These are phyloP conservation scores for Hondaea fermentalgiana DNA, from an alignment of 108 stramenopile species.

Conservation along the genomic window DNA sequence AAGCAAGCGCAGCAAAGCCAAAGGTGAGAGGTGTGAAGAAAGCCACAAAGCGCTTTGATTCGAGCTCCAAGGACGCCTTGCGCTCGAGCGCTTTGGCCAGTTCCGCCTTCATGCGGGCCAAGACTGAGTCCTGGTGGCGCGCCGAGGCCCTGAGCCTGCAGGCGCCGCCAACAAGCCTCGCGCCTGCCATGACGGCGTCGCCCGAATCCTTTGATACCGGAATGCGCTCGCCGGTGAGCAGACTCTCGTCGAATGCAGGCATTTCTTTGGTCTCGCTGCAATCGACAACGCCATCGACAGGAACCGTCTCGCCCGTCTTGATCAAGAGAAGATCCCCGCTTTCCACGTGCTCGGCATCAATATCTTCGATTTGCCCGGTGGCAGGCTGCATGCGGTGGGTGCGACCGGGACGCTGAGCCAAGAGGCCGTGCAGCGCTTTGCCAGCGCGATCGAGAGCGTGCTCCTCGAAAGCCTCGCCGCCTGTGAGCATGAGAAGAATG, in stretches of 20 bases:
- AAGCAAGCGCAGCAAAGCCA: background rate
- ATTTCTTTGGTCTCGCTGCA: background rate
- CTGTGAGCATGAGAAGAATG: background rate
- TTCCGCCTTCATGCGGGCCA: constrained; percentile 2
- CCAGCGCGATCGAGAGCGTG: background rate
- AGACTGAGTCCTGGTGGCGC: background rate
- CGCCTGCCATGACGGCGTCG: background rate
- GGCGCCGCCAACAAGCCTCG: background rate
- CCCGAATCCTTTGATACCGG: background rate
- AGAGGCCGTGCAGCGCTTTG: background rate
- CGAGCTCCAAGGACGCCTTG: background rate
- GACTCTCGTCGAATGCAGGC: background rate
- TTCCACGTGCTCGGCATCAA: background rate
- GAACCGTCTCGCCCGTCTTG: background rate
- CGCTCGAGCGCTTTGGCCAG: background rate
- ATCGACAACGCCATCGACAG: background rate
- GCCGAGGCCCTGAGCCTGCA: background rate
- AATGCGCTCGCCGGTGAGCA: background rate
- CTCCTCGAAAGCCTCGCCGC: constrained; percentile 6
- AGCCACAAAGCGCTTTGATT: background rate
- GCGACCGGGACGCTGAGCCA: background rate
- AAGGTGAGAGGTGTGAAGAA: background rate
- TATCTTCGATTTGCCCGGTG: background rate
- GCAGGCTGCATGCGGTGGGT: background rate
- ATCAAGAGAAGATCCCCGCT: background rate